These are phyloP conservation scores for Diplodia corticola DNA, from an alignment of 2,329 filamentous ascomycete genomes.

Conservation along the genomic window DNA sequence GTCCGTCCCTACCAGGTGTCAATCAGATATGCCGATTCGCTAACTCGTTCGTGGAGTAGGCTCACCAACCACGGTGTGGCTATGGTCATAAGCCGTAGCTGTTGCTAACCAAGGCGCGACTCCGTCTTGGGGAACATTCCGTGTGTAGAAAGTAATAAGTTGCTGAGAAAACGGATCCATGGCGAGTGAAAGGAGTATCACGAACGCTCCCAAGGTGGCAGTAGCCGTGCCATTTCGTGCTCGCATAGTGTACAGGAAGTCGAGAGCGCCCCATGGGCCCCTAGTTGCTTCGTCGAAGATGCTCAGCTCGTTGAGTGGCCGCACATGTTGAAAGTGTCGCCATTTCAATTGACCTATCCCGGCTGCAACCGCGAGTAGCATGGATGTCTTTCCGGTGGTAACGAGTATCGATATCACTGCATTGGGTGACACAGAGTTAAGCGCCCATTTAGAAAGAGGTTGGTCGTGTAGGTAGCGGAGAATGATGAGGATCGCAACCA, in stretches of 20 bases:
- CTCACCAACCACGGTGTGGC: no score
- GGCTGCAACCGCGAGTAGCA: not conserved
- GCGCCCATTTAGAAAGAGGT: no score
- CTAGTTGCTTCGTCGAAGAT: not conserved
- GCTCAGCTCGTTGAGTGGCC: not conserved
- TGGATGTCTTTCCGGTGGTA: not conserved
- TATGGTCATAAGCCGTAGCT: not conserved
- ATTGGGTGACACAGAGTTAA: not conserved
- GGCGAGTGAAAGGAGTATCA: not conserved
- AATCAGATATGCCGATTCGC: no score
- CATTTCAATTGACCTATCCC: not conserved
- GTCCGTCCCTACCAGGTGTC: no score
- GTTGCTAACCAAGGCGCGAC: not conserved
- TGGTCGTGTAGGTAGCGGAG: not conserved
- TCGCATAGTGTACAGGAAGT: not conserved
- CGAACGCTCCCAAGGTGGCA: not conserved
- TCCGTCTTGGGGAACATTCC: not conserved
- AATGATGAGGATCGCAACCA: not conserved
- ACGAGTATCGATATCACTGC: not conserved
- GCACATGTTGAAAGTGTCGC: not conserved
- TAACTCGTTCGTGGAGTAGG: no score
- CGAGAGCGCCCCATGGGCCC: not conserved
- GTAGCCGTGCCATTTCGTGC: not conserved
- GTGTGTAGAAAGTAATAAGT: not conserved
- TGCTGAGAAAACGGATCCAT: not conserved